Percentiles rank a stretch among this genome's conserved stretches.
These are phyloP conservation scores for Furcasterigmium sp. DNA, from an alignment of 2,329 filamentous ascomycete genomes.

Conservation along the genomic window DNA sequence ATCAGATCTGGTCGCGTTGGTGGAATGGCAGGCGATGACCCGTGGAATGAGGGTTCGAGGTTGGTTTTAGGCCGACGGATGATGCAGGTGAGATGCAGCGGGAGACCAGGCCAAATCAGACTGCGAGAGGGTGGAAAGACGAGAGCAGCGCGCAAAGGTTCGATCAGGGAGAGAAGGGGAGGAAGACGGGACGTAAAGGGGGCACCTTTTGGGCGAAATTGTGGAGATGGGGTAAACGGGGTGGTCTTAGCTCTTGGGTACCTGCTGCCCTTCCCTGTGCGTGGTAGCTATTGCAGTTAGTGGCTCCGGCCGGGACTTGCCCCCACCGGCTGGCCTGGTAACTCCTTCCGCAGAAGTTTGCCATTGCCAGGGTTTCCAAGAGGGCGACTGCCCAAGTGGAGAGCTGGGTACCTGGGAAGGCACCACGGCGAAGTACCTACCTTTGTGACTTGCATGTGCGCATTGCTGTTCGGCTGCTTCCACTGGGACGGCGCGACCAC, in stretches of 20 bases:
- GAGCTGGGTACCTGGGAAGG: too few relatives aligned
- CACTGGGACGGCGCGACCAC: too few relatives aligned
- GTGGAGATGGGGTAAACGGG: slow-evolving; percentile 1
- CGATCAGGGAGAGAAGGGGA: neutral
- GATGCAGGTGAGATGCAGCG: slow-evolving; percentile 1
- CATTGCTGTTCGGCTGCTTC: too few relatives aligned
- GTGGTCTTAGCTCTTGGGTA: neutral
- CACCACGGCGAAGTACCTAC: too few relatives aligned
- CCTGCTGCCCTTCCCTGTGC: neutral
- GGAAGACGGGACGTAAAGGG: neutral
- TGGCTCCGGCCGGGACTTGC: neutral
- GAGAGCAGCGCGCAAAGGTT: neutral
- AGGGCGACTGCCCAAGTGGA: too few relatives aligned
- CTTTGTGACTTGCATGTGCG: too few relatives aligned
- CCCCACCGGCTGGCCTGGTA: neutral
- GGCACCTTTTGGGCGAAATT: neutral
- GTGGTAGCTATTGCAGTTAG: neutral
- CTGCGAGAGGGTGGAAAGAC: neutral
- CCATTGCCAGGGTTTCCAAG: too few relatives aligned
- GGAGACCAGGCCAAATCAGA: slow-evolving; percentile 1
- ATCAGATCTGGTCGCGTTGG: too few relatives aligned
- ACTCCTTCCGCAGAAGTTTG: too few relatives aligned
- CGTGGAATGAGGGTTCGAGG: neutral
- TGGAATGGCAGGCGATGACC: neutral
- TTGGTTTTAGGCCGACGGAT: neutral